Evolutionary conservation across 495 filamentous ascomycete genomes (phyloP).

Genomic region (Chaetomidium leptoderma): DNA sequence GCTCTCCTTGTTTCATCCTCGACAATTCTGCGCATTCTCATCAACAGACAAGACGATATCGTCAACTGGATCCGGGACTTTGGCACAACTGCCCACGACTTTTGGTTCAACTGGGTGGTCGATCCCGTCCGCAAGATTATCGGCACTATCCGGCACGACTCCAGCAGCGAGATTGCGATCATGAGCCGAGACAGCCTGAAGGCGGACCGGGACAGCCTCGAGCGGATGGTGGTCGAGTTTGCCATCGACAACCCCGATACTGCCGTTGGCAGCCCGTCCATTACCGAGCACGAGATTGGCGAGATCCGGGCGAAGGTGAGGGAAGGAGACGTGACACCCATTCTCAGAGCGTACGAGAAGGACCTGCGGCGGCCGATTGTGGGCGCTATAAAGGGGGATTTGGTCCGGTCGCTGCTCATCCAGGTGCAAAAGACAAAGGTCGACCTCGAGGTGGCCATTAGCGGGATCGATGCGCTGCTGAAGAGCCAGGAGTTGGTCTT

Average conservation of each 20-base stretch:
- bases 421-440: conserved; percentile 99
- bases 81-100: conserved; percentile 73
- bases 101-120: conserved; percentile 94
- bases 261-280: conserved; percentile 37
- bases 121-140: conserved; percentile 77
- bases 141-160: conserved; percentile 86
- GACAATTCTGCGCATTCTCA: conserved; percentile 70
- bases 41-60: conserved; percentile 67
- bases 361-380: conserved; percentile 75
- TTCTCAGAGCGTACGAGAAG: conserved; percentile 83
- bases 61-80: conserved; percentile 70
- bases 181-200: conserved; percentile 88
- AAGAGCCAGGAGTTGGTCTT: conserved; percentile 97
- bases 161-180: conserved; percentile 85
- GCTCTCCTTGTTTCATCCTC: conserved; percentile 69
- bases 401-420: conserved; percentile 87
- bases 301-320: conserved; percentile 70
- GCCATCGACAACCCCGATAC: conserved; percentile 66
- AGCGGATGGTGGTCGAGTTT: conserved; percentile 98
- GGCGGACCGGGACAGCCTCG: conserved; percentile 83
- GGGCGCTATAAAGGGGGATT: conserved; percentile 74
- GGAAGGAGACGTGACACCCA: conserved; percentile 88
- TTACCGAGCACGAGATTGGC: conserved; percentile 57
- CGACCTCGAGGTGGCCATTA: conserved; percentile 91
- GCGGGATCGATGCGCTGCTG: conserved; percentile 84